Evolutionary conservation across 2,329 filamentous ascomycete genomes (phyloP).

Genomic region (Pleomassaria siparia): DNA sequence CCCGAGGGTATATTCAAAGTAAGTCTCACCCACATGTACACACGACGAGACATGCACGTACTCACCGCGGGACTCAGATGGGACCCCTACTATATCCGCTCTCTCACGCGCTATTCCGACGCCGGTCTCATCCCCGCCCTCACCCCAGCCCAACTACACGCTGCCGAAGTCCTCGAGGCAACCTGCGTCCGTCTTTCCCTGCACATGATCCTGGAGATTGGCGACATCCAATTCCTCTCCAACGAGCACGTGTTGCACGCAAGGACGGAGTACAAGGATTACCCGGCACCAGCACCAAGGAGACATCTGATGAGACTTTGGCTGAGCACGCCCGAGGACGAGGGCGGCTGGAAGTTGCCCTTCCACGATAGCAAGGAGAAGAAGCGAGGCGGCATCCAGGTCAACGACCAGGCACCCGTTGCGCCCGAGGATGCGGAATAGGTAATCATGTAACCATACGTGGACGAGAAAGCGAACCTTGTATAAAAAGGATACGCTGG

Average conservation of each 20-base stretch:
- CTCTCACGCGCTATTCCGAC: conserved; percentile 72
- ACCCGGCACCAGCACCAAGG: conserved; percentile 66
- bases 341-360: conserved; percentile 83
- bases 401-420: conserved; percentile 74
- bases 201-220: conserved; percentile 84
- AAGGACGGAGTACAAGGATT: conserved; percentile 75
- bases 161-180: conserved; percentile 70
- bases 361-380: conserved; percentile 80
- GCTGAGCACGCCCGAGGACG: conserved; percentile 77
- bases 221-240: conserved; percentile 84
- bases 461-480: too few relatives aligned
- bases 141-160: conserved; percentile 67
- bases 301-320: conserved; percentile 82
- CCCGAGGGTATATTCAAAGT: conserved; percentile 73
- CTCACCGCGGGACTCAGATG: conserved; percentile 50
- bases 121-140: conserved; percentile 72
- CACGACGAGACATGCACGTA: background rate
- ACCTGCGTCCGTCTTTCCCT: conserved; percentile 72
- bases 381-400: conserved; percentile 87
- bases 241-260: conserved; percentile 82
- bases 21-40: conserved; percentile 15
- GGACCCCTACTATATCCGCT: conserved; percentile 86
- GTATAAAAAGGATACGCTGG: too few relatives aligned
- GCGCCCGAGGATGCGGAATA: conserved; percentile 79
- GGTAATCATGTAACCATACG: too few relatives aligned